Conservation (phyloP, 306 rosid genomes). For the Mimosa pudica region DNA sequence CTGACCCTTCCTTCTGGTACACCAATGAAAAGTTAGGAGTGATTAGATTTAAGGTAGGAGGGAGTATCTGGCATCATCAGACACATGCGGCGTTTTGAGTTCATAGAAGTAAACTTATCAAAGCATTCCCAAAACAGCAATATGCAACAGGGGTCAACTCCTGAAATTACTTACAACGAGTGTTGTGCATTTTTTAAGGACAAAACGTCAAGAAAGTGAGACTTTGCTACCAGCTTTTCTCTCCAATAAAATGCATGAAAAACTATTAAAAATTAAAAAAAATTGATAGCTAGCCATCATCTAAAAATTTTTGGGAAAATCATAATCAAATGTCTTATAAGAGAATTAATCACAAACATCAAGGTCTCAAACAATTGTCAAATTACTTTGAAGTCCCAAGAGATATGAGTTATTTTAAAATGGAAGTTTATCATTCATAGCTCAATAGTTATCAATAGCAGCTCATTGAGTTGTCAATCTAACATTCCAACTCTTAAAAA, state of each 20-base stretch:
- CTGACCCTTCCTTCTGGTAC: slow-evolving; percentile 50
- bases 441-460: too few relatives aligned
- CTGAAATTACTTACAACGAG: slow-evolving; percentile 3
- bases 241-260: neutral
- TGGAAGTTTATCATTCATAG: too few relatives aligned
- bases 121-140: neutral
- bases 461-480: too few relatives aligned
- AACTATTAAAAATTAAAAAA: neutral
- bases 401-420: too few relatives aligned
- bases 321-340: too few relatives aligned
- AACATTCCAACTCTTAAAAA: too few relatives aligned
- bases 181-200: neutral
- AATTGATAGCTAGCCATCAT: neutral
- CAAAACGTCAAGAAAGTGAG: neutral
- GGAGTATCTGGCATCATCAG: neutral
- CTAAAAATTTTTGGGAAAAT: too few relatives aligned
- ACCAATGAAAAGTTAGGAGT: slow-evolving; percentile 24
- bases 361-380: too few relatives aligned
- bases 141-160: slow-evolving; percentile 17
- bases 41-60: neutral
- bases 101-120: neutral
- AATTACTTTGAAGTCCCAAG: too few relatives aligned
- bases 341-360: too few relatives aligned
- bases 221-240: neutral
- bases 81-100: neutral